Percentiles rank a stretch among this genome's conserved stretches.
These are phyloP conservation scores for Hortaea werneckii DNA, from an alignment of 2,329 filamentous ascomycete species.

Conservation along the genomic window DNA sequence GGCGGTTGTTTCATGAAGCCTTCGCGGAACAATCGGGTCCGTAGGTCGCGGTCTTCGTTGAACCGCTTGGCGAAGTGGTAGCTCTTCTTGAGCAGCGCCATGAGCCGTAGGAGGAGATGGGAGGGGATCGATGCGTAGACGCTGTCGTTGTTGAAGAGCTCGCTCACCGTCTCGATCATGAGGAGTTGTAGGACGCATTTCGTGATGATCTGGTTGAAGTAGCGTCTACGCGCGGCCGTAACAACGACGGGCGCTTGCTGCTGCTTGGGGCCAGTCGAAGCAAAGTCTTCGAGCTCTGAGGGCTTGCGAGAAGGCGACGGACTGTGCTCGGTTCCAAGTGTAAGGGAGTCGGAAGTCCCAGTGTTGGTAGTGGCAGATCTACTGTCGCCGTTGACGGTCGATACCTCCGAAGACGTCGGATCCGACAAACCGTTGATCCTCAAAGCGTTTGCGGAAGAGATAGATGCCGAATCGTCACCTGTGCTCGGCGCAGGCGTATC, in stretches of 20 bases:
- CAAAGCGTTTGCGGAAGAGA: slow-evolving; percentile 27
- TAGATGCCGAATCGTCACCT: slow-evolving; percentile 11
- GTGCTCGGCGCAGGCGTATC: slow-evolving; percentile 6
- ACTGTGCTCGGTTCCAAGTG: slow-evolving; percentile 1
- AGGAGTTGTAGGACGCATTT: slow-evolving; percentile 94
- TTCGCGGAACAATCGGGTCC: slow-evolving; percentile 89
- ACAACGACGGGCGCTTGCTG: slow-evolving; percentile 88
- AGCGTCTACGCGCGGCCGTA: slow-evolving; percentile 80
- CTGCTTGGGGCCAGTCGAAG: slow-evolving; percentile 47
- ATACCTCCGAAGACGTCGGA: slow-evolving; percentile 10
- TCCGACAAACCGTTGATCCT: slow-evolving; percentile 30
- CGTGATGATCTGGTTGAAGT: slow-evolving; percentile 99
- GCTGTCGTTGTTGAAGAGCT: slow-evolving; percentile 93
- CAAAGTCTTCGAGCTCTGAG: slow-evolving; percentile 71
- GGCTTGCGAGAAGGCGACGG: slow-evolving; percentile 13
- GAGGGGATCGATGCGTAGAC: slow-evolving; percentile 93
- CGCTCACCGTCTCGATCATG: slow-evolving; percentile 99
- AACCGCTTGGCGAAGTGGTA: slow-evolving; percentile 96
- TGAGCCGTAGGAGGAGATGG: slow-evolving; percentile 75
- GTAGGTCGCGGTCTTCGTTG: slow-evolving; percentile 92
- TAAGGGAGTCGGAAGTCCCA: slow-evolving; percentile 6
- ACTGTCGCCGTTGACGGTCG: slow-evolving; percentile 12
- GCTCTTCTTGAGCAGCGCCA: slow-evolving; percentile 88
- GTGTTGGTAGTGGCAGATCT: slow-evolving; percentile 2
- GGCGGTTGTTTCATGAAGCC: slow-evolving; percentile 99